These are phyloP conservation scores for Phytophthora brassicae DNA, from an alignment of 352 stramenopile species.

Conservation along the genomic window DNA sequence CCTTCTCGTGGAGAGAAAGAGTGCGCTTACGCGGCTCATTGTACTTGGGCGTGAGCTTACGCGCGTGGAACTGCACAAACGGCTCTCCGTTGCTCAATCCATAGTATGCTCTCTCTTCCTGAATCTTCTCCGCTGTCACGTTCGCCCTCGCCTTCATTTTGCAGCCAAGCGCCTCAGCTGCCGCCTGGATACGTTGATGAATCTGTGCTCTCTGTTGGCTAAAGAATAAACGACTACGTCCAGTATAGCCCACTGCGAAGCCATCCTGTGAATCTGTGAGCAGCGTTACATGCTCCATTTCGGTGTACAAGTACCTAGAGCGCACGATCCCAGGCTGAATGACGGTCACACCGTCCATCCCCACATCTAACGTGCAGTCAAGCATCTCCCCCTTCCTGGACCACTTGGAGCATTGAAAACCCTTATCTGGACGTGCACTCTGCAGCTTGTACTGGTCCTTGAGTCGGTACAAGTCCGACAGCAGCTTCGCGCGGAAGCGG, in stretches of 20 bases:
- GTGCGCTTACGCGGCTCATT: slow-evolving; percentile 44
- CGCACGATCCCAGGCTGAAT: slow-evolving; percentile 39
- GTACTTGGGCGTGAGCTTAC: slow-evolving; percentile 73
- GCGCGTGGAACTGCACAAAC: slow-evolving; percentile 74
- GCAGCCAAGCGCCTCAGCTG: slow-evolving; percentile 60
- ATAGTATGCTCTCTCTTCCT: slow-evolving; percentile 48
- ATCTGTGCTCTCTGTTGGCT: slow-evolving; percentile 57
- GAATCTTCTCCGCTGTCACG: slow-evolving; percentile 43
- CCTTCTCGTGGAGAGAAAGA: slow-evolving; percentile 71
- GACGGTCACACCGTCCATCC: slow-evolving; percentile 58
- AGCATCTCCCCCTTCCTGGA: slow-evolving; percentile 46
- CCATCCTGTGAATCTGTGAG: slow-evolving; percentile 57
- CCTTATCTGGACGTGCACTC: slow-evolving; percentile 31
- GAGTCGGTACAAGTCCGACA: slow-evolving; percentile 80
- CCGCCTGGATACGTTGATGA: slow-evolving; percentile 53
- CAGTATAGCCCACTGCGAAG: slow-evolving; percentile 69
- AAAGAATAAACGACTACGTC: slow-evolving; percentile 74
- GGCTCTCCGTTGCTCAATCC: slow-evolving; percentile 48
- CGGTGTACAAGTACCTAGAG: slow-evolving; percentile 80
- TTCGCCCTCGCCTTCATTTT: slow-evolving; percentile 42
- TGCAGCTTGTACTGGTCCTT: slow-evolving; percentile 56
- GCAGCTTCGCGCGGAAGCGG: slow-evolving; percentile 68
- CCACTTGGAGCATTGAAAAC: slow-evolving; percentile 71
- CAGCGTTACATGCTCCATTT: slow-evolving; percentile 75
- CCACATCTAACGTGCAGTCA: slow-evolving; percentile 57